Conservation (phyloP, 768 basidiomycete species). For the Gymnopilus dilepis region DNA sequence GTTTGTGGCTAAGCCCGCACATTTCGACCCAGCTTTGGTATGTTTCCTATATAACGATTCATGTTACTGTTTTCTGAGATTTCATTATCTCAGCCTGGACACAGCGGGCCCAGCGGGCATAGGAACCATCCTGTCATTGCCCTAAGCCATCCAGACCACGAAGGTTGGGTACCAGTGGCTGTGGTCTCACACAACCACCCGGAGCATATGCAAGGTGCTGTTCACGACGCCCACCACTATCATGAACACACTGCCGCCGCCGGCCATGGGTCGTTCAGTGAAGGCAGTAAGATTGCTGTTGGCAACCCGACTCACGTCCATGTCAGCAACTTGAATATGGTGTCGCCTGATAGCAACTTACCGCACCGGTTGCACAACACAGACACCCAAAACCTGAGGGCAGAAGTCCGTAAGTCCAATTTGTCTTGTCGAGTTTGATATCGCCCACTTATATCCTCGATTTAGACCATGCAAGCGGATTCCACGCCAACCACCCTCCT, state of each 20-base stretch:
- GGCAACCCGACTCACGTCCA: constrained; percentile 9
- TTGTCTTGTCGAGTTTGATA: neutral
- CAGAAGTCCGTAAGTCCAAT: neutral
- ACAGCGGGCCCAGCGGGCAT: neutral
- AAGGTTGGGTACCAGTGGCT: constrained; percentile 10
- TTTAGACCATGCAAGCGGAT: neutral
- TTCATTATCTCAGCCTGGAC: neutral
- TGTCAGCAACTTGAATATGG: neutral
- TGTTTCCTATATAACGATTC: neutral
- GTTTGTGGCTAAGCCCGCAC: constrained; percentile 4
- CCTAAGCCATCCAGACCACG: neutral
- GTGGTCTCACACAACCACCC: constrained; percentile 5
- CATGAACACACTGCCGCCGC: neutral
- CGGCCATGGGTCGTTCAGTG: constrained; percentile 2
- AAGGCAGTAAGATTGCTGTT: constrained; percentile 3
- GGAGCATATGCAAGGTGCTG: neutral
- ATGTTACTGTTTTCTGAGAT: too few relatives aligned
- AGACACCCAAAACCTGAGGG: constrained; percentile 1
- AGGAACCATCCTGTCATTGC: neutral
- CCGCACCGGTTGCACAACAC: constrained; percentile 7
- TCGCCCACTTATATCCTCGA: neutral
- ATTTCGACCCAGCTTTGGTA: constrained; percentile 5
- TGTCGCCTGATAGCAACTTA: constrained; percentile 3
- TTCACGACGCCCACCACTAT: constrained; percentile 3
- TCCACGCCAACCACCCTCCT: neutral